These are phyloP conservation scores for Capsella bursapastoris DNA, from an alignment of 345 rosid genomes.

Conservation along the genomic window DNA sequence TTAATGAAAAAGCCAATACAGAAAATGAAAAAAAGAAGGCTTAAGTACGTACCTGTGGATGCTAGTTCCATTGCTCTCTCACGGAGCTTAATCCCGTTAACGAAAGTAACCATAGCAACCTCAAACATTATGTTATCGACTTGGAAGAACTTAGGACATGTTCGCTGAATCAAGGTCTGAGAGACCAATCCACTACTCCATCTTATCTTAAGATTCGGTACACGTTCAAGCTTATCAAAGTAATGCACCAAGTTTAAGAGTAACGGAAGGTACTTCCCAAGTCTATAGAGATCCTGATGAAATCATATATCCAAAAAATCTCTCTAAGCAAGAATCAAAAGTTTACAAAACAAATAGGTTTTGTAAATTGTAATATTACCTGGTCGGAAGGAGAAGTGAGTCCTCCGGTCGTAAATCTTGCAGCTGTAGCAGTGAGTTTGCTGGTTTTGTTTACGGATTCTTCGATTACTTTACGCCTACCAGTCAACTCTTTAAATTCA, in stretches of 20 bases:
- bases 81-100: conserved; percentile 63
- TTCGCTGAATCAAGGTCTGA: conserved; percentile 57
- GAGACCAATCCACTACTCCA: conserved; percentile 69
- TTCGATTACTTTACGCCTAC: conserved; percentile 65
- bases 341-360: background rate
- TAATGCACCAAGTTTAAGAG: conserved; percentile 65
- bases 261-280: conserved; percentile 68
- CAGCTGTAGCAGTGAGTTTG: conserved; percentile 60
- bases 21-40: background rate
- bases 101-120: conserved; percentile 65
- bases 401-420: conserved; percentile 78
- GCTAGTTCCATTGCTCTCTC: conserved; percentile 71
- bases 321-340: background rate
- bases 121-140: conserved; percentile 67
- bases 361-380: conserved; percentile 41
- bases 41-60: conserved; percentile 57
- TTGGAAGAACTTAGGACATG: conserved; percentile 62
- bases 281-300: conserved; percentile 63
- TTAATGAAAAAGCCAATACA: background rate
- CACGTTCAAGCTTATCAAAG: conserved; percentile 48
- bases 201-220: conserved; percentile 64
- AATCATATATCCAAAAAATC: background rate
- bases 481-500: conserved; percentile 65
- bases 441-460: conserved; percentile 68
- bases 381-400: conserved; percentile 59